Conservation (phyloP, 768 basidiomycete genomes). For the Phaeotremella skinneri region DNA sequence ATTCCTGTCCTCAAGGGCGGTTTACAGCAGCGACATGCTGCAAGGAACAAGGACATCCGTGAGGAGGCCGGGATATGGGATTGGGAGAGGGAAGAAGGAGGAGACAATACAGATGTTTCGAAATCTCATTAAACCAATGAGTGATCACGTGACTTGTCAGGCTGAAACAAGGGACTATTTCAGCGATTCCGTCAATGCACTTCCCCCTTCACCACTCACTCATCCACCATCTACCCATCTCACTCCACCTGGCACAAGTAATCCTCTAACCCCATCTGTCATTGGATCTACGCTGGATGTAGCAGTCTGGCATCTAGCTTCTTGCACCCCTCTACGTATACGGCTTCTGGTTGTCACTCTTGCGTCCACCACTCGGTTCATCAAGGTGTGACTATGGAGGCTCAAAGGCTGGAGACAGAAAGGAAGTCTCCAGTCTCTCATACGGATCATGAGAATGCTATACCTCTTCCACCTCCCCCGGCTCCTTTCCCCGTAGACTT, state of each 20-base stretch:
- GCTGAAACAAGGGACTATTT: too few relatives aligned
- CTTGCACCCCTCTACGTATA: too few relatives aligned
- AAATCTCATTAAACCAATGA: background rate
- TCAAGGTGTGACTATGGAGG: background rate
- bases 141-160: background rate
- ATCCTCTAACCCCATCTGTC: background rate
- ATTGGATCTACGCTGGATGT: too few relatives aligned
- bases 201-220: too few relatives aligned
- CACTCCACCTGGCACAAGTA: background rate
- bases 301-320: too few relatives aligned
- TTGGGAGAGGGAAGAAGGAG: background rate
- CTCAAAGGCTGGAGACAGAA: background rate
- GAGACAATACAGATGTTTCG: background rate
- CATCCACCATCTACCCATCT: background rate
- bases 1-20: background rate
- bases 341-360: background rate
- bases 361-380: background rate
- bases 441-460: background rate
- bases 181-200: too few relatives aligned
- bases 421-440: background rate
- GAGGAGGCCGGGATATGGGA: background rate
- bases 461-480: conserved; percentile 32
- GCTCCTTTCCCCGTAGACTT: conserved; percentile 31
- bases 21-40: background rate
- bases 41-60: background rate